Conservation (phyloP, 2,329 filamentous ascomycete genomes). For the Madurella mycetomatis region DNA sequence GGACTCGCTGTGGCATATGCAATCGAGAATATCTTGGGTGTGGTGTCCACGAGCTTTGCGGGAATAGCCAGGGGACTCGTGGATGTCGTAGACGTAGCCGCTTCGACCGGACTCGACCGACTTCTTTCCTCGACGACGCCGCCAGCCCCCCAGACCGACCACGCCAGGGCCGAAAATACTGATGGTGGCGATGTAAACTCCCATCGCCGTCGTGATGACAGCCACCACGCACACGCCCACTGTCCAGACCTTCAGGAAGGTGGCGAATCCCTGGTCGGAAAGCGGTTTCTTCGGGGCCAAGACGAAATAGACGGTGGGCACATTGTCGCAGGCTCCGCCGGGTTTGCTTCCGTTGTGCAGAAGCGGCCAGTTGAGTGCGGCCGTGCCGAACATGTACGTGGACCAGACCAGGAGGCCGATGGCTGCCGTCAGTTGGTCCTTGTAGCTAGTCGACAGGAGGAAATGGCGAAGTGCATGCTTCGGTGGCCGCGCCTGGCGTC, state of each 20-base stretch:
- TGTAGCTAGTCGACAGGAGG: slow-evolving; percentile 23
- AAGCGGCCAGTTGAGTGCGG: slow-evolving; percentile 25
- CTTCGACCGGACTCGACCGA: slow-evolving; percentile 15
- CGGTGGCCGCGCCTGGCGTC: slow-evolving; percentile 12
- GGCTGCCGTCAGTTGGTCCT: slow-evolving; percentile 25
- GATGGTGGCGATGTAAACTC: slow-evolving; percentile 18
- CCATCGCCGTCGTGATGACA: slow-evolving; percentile 23
- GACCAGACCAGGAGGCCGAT: slow-evolving; percentile 25
- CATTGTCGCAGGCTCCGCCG: slow-evolving; percentile 21
- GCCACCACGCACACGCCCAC: slow-evolving; percentile 24
- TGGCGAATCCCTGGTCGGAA: slow-evolving; percentile 18
- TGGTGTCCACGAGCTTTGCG: slow-evolving; percentile 20
- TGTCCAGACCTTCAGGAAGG: slow-evolving; percentile 24
- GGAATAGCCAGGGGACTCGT: slow-evolving; percentile 14
- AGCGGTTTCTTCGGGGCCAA: slow-evolving; percentile 26
- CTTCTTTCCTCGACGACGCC: background rate
- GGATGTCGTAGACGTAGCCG: slow-evolving; percentile 10
- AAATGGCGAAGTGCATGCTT: slow-evolving; percentile 22
- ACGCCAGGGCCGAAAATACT: slow-evolving; percentile 17
- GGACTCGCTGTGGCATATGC: slow-evolving; percentile 20
- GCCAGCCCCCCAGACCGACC: slow-evolving; percentile 7
- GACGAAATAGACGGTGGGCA: slow-evolving; percentile 26
- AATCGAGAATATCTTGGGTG: slow-evolving; percentile 23
- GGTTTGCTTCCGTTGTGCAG: slow-evolving; percentile 23
- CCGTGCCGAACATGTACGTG: slow-evolving; percentile 26